Conservation (phyloP, 768 basidiomycete species). For the Rossbeevera mucosa region DNA sequence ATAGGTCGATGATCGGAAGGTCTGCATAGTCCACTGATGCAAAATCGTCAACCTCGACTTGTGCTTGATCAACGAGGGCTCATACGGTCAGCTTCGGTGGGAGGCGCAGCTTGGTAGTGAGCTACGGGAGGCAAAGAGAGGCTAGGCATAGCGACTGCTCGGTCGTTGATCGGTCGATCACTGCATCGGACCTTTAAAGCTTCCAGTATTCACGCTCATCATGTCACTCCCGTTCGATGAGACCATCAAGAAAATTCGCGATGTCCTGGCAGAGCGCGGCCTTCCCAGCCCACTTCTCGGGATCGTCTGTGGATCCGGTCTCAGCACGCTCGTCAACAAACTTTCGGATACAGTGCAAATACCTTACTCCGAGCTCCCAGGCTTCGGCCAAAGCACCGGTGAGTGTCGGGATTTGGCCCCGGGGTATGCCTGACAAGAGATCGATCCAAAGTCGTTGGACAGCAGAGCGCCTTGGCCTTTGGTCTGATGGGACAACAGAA, state of each 20-base stretch:
- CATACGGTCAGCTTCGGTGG: slow-evolving; percentile 35
- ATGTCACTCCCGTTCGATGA: slow-evolving; percentile 27
- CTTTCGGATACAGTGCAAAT: slow-evolving; percentile 56
- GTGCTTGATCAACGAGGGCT: not conserved
- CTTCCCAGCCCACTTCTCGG: slow-evolving; percentile 63
- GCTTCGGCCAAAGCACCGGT: slow-evolving; percentile 80
- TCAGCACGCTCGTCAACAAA: slow-evolving; percentile 66
- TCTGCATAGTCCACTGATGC: slow-evolving; percentile 46
- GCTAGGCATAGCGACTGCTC: slow-evolving; percentile 34
- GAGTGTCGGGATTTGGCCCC: slow-evolving; percentile 7
- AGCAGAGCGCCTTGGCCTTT: slow-evolving; percentile 76
- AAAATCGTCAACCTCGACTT: slow-evolving; percentile 7
- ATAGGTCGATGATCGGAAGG: slow-evolving; percentile 49
- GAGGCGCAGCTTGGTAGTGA: slow-evolving; percentile 35
- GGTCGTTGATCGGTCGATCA: too few relatives aligned
- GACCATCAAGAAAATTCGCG: slow-evolving; percentile 26
- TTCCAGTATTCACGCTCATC: not conserved
- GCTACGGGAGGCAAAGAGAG: slow-evolving; percentile 31
- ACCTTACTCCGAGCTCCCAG: slow-evolving; percentile 63
- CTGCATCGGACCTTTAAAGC: too few relatives aligned
- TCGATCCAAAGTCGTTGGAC: slow-evolving; percentile 59
- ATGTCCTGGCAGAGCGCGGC: slow-evolving; percentile 21
- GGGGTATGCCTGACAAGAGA: not conserved
- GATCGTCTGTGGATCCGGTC: slow-evolving; percentile 84
- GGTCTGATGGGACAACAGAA: slow-evolving; percentile 63